Conservation (phyloP, 2,329 filamentous ascomycete species). For the Pseudomassariella vexata region DNA sequence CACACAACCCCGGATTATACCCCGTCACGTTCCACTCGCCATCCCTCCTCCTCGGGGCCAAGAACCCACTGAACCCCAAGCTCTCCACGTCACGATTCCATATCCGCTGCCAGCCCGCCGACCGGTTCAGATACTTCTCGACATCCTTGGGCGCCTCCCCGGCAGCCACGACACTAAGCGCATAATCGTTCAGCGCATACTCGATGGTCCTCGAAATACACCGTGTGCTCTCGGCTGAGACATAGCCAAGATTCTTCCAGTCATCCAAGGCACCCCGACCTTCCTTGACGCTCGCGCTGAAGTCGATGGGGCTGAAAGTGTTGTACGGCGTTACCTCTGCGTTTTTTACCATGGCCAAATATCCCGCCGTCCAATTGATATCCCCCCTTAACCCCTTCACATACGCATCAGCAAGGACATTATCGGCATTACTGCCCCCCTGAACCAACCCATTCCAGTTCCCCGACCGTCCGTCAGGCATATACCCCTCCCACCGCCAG, state of each 20-base stretch:
- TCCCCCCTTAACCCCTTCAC: constrained; percentile 34
- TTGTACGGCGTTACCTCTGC: constrained; percentile 44
- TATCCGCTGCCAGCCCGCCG: constrained; percentile 10
- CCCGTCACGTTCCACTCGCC: constrained; percentile 6
- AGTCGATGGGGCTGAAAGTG: constrained; percentile 35
- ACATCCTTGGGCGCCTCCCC: constrained; percentile 1
- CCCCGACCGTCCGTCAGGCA: constrained; percentile 42
- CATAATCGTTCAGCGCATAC: constrained; percentile 48
- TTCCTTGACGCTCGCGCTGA: constrained; percentile 42
- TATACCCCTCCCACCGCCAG: constrained; percentile 42
- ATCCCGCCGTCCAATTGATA: constrained; percentile 35
- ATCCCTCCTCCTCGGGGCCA: constrained; percentile 8
- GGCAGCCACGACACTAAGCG: constrained; percentile 41
- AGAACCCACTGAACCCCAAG: constrained; percentile 16
- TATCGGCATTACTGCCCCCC: constrained; percentile 50
- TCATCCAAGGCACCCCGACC: constrained; percentile 48
- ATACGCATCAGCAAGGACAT: constrained; percentile 50
- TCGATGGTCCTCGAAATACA: constrained; percentile 44
- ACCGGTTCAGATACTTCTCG: constrained; percentile 2
- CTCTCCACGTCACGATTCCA: constrained; percentile 11
- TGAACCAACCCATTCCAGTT: constrained; percentile 49
- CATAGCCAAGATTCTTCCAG: constrained; percentile 44
- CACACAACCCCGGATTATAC: constrained; percentile 6
- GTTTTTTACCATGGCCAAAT: constrained; percentile 40
- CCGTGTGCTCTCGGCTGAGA: constrained; percentile 39